Base-by-base conservation (phyloP, 2,329 filamentous ascomycete species). In the Sphaerulina vaccinii region DNA sequence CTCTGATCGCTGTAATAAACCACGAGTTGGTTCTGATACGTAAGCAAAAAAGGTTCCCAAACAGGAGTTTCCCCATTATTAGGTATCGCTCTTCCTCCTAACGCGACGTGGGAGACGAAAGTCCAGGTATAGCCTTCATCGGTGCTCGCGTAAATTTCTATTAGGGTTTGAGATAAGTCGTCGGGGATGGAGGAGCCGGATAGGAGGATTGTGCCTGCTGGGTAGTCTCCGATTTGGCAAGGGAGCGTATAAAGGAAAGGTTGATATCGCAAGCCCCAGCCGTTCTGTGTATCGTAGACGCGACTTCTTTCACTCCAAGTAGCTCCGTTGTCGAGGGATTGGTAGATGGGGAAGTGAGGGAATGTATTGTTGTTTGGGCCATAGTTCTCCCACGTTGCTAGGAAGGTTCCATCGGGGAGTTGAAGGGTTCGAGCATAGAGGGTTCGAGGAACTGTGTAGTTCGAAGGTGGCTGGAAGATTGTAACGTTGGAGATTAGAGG, bases 1-100 rank as follows among this genome's bases (percentile, higher is more conserved):
- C 85, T 79, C 65, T 88, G 86, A 67, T 88, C 86, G 1, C 84
- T 83, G 71, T 88, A 88, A 73, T 86, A 88, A 61, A 78, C 73
- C 29, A 88, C 77, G 15, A 88, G 70, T 45, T 80, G 73, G 47
- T 79, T 75, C 50, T 85, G 70, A 65, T 83, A 77, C 65, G 78
- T 76, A 36, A 88, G 69, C 15, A 66, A 50, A 66, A 85, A 87
- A 0, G 86, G 86, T 66, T 89, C 86, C 86, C 86, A 89, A 16
- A 89, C 81, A 0, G 37, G 59, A 41, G 45, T 54, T 18, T 49
- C 47, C n/a, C 54, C 54, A 37, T 57, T 57, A 11, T 57, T 49
- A 6, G 54, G 24, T 7, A 27, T 27, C 7, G 24, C 24, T 11
- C 11, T 27, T 6, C 24, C 24, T 22, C 85, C 86, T 1, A 73